These are phyloP conservation scores for Mycena belliarum DNA, from an alignment of 768 basidiomycete species.

Conservation along the genomic window DNA sequence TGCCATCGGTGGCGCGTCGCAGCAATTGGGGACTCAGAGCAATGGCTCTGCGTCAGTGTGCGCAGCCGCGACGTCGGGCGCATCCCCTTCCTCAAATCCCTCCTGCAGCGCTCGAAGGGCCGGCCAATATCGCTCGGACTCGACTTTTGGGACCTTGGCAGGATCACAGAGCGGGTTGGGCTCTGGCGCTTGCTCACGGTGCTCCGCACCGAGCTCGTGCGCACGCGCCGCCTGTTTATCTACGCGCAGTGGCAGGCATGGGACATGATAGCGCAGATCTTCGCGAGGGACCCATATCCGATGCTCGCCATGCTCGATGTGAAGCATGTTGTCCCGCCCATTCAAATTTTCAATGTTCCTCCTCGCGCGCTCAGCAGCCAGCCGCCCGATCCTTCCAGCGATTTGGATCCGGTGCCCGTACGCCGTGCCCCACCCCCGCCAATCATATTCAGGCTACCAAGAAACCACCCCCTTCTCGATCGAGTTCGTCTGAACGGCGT, in stretches of 20 bases:
- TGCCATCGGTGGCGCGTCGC: conserved; percentile 9
- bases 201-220: not conserved
- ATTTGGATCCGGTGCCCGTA: not conserved
- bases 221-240: not conserved
- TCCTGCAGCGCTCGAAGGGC: not conserved
- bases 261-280: not conserved
- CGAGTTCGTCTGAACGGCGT: not conserved
- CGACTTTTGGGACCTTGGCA: not conserved
- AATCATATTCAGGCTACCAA: not conserved
- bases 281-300: not conserved
- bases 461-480: not conserved
- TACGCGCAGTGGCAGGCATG: conserved; percentile 2
- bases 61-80: not conserved
- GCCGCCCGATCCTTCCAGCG: not conserved
- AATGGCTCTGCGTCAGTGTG: not conserved
- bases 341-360: not conserved
- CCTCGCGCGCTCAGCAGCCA: not conserved
- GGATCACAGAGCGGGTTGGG: not conserved
- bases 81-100: not conserved
- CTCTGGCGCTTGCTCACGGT: not conserved
- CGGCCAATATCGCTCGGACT: not conserved
- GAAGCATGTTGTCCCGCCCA: not conserved
- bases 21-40: not conserved
- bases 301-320: conserved; percentile 3
- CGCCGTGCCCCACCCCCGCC: not conserved